Conservation (phyloP, 2,329 filamentous ascomycete species). For the Monosporascus cannonballus region DNA sequence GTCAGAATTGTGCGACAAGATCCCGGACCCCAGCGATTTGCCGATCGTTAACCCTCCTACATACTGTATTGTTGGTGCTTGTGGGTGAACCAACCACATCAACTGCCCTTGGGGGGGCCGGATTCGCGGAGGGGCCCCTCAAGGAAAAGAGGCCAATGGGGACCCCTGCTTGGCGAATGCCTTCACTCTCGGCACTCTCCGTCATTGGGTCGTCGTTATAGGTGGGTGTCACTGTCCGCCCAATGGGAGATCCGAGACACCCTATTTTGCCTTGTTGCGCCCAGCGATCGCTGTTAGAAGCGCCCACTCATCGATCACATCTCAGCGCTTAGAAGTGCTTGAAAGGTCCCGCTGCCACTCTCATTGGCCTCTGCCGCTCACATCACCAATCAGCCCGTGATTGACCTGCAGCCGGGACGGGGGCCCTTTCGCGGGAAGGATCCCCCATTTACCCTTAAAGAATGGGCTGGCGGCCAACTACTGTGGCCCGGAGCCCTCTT, state of each 20-base stretch:
- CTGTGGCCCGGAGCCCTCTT: conserved; percentile 9
- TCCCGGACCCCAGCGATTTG: too few relatives aligned
- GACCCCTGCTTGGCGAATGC: neutral
- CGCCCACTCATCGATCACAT: conserved; percentile 17
- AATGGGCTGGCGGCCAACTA: conserved; percentile 14
- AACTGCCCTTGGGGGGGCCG: too few relatives aligned
- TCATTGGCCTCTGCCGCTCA: conserved; percentile 20
- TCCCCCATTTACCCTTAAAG: conserved; percentile 11
- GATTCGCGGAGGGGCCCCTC: neutral
- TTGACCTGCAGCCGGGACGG: conserved; percentile 23
- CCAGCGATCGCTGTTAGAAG: conserved; percentile 16
- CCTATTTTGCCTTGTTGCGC: conserved; percentile 5
- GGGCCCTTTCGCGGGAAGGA: conserved; percentile 6
- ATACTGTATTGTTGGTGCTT: too few relatives aligned
- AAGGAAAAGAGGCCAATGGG: neutral
- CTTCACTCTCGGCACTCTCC: neutral
- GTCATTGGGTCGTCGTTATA: neutral
- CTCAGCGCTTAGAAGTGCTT: conserved; percentile 24
- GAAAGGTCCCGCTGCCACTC: conserved; percentile 12
- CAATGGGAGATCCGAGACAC: conserved; percentile 18
- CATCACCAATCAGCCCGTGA: conserved; percentile 26
- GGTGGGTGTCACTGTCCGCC: neutral
- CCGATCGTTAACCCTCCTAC: too few relatives aligned
- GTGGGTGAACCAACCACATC: too few relatives aligned
- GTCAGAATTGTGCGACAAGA: too few relatives aligned